Evolutionary conservation across 306 rosid genomes (phyloP), one percentile per base, ranked within the genome.

Genomic region (Cotoneaster glaucophyllus): DNA sequence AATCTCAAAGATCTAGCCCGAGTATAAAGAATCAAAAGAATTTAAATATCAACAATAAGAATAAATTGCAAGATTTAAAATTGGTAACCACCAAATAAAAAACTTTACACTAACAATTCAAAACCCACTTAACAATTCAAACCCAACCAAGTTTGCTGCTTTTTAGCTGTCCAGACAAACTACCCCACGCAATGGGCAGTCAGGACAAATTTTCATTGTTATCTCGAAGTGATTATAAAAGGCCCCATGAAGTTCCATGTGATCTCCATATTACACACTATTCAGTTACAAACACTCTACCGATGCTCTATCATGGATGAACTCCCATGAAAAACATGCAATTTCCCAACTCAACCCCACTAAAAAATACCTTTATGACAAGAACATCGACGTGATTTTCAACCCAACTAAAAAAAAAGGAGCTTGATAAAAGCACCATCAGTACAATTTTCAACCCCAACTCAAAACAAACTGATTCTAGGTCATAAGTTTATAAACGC

Each of bases 1-100:
- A 74, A 96, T 92, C 90, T 93, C 99, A 85, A 88, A 96, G 75
- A 96, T 96, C 99, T 96, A 79, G 68, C 58, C 37, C 74, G 13
- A 64, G 4, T 24, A 61, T 25, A 18, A 75, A 19, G 43, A 22
- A 61, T 29, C 12, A 65, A 8, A 14, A 34, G 6, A 2, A 21
- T 57, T 57, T 57, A 21, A 50, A 15, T 50, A 50, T 15, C 54
- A 50, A 5, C 18, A 48, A 15, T 48, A 48, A 48, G 21, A 48
- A 48, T 50, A 57, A 39, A 58, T 53, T 34, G 69, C 29, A 31
- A 45, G 22, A 37, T 32, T n/a, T 4, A 26, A 43, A 22, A 64
- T 14, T 19, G 41, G 66, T 31, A 39, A 50, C 28, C 31, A 73
- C 3, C 39, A 6, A 34, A 34, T 45, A 65, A 12, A 14, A 64